These are phyloP conservation scores for Taxawa tesnikishii DNA, from an alignment of 2,329 filamentous ascomycete species.

Conservation along the genomic window DNA sequence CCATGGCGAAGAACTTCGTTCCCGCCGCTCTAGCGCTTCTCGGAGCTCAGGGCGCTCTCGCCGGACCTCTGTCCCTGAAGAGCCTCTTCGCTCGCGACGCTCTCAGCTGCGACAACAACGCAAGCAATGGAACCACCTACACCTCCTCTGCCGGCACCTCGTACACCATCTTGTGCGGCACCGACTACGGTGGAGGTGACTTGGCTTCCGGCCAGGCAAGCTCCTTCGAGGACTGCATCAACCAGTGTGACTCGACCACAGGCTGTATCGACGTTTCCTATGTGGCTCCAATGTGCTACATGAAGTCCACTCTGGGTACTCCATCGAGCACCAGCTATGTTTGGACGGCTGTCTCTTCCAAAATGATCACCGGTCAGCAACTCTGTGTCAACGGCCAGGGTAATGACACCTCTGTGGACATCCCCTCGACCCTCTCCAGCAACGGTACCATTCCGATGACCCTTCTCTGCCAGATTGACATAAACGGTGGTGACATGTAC, in stretches of 20 bases:
- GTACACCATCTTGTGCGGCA: constrained; percentile 3
- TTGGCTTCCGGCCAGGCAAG: not conserved
- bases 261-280: constrained; percentile 4
- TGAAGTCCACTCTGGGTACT: not conserved
- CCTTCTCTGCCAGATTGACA: too few species aligned
- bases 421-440: too few species aligned
- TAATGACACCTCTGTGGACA: too few species aligned
- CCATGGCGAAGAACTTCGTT: too few species aligned
- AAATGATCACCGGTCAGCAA: too few species aligned
- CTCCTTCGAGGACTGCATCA: constrained; percentile 2
- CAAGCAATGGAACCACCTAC: not conserved
- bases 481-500: too few species aligned
- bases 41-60: too few species aligned
- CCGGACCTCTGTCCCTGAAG: too few species aligned
- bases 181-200: constrained; percentile 4
- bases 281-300: constrained; percentile 11
- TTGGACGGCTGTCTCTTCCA: constrained; percentile 1
- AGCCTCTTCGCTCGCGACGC: too few species aligned
- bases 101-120: not conserved
- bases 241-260: constrained; percentile 1
- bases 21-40: too few species aligned
- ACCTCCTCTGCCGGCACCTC: not conserved
- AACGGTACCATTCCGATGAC: too few species aligned
- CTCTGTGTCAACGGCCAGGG: too few species aligned
- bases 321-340: not conserved